Evolutionary conservation across 164 flowering plant genomes (phyloP).

Genomic region (Piper longum): DNA sequence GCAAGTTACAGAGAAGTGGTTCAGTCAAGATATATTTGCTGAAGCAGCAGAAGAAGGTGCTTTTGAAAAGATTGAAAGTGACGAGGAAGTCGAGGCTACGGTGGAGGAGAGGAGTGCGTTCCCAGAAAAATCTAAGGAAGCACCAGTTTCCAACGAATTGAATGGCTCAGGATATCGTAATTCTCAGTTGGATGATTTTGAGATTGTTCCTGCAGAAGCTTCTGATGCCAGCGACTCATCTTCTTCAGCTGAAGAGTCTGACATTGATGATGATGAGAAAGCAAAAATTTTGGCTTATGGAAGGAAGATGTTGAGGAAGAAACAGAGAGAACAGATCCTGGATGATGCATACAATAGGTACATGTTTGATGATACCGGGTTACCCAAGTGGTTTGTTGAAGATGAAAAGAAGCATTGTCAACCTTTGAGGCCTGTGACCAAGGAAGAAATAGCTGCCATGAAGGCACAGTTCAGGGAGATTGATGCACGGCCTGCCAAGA

Average conservation of each 20-base stretch:
- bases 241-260: slow-evolving; percentile 37
- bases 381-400: slow-evolving; percentile 79
- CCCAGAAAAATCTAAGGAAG: slow-evolving; percentile 17
- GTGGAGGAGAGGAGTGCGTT: slow-evolving; percentile 10
- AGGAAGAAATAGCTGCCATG: slow-evolving; percentile 79
- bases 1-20: slow-evolving; percentile 67
- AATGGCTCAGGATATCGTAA: slow-evolving; percentile 5
- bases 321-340: slow-evolving; percentile 58
- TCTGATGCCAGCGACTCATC: slow-evolving; percentile 66
- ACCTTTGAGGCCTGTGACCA: slow-evolving; percentile 64
- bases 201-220: slow-evolving; percentile 74
- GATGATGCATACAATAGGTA: slow-evolving; percentile 83
- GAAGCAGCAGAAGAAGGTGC: slow-evolving; percentile 46
- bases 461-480: slow-evolving; percentile 78
- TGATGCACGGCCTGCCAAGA: slow-evolving; percentile 89
- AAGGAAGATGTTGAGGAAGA: slow-evolving; percentile 84
- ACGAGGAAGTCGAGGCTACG: slow-evolving; percentile 52
- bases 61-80: slow-evolving; percentile 31
- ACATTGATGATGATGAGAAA: slow-evolving; percentile 42
- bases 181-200: slow-evolving; percentile 45
- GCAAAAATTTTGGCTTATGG: slow-evolving; percentile 75
- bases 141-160: slow-evolving; percentile 3
- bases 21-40: slow-evolving; percentile 76
- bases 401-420: slow-evolving; percentile 66
- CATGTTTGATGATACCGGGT: slow-evolving; percentile 73